Percentiles rank a stretch among this genome's conserved stretches.
phyloP scores from a whole-genome alignment of 805 yeast species.

The Candida anglica region DNA sequence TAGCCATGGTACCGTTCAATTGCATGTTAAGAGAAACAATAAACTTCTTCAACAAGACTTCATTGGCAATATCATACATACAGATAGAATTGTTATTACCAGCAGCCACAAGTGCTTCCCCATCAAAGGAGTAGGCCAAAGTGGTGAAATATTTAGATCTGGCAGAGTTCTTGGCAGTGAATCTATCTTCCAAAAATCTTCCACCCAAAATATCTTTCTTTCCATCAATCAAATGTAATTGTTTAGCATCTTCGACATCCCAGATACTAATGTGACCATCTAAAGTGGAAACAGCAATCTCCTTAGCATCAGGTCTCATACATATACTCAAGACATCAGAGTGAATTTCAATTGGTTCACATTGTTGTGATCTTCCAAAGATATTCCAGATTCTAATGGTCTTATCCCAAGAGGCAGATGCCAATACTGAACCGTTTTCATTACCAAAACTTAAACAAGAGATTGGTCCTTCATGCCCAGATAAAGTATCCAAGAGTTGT shows the following conservation, averaged over 20 bases:
- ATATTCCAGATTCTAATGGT: slow-evolving; percentile 92
- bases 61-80: slow-evolving; percentile 84
- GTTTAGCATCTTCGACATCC: slow-evolving; percentile 79
- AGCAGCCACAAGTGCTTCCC: slow-evolving; percentile 81
- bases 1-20: slow-evolving; percentile 79
- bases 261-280: slow-evolving; percentile 85
- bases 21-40: slow-evolving; percentile 87
- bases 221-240: slow-evolving; percentile 80
- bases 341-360: slow-evolving; percentile 84
- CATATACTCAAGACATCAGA: slow-evolving; percentile 81
- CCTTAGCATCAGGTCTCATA: slow-evolving; percentile 90
- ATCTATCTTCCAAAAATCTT: slow-evolving; percentile 76
- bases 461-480: slow-evolving; percentile 96
- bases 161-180: slow-evolving; percentile 73
- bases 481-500: slow-evolving; percentile 77
- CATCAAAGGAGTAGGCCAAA: slow-evolving; percentile 84
- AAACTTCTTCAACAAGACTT: slow-evolving; percentile 78
- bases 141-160: slow-evolving; percentile 83
- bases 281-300: slow-evolving; percentile 80
- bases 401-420: slow-evolving; percentile 95
- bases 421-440: slow-evolving; percentile 64
- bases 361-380: slow-evolving; percentile 79
- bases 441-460: slow-evolving; percentile 81
- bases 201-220: slow-evolving; percentile 85
- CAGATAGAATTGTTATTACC: slow-evolving; percentile 92